Conservation (phyloP, 345 rosid genomes). For the Hibiscus trionum region DNA sequence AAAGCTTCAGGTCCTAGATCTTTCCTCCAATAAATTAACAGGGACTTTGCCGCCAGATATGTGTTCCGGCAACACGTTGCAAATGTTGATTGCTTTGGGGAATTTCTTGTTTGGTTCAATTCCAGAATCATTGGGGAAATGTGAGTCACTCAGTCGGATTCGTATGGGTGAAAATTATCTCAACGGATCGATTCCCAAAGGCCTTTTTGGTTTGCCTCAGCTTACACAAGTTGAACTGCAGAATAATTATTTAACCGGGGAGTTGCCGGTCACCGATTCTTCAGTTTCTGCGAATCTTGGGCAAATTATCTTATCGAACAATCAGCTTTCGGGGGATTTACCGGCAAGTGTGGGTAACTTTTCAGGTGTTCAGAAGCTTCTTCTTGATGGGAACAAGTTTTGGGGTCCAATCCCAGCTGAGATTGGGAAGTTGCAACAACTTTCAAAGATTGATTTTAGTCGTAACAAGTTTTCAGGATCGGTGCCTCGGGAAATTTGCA, state of each 20-base stretch:
- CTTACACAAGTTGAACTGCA: slow-evolving; percentile 78
- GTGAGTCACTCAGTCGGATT: slow-evolving; percentile 60
- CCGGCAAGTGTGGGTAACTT: slow-evolving; percentile 73
- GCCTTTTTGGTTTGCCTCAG: slow-evolving; percentile 61
- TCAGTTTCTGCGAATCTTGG: slow-evolving; percentile 48
- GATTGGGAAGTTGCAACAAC: slow-evolving; percentile 71
- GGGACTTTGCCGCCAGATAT: slow-evolving; percentile 61
- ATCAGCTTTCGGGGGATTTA: slow-evolving; percentile 62
- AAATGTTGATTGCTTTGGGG: slow-evolving; percentile 62
- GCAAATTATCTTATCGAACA: slow-evolving; percentile 72
- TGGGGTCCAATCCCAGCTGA: slow-evolving; percentile 65
- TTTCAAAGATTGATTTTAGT: slow-evolving; percentile 75
- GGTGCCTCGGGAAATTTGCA: slow-evolving; percentile 61
- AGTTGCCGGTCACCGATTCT: slow-evolving; percentile 44
- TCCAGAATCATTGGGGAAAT: slow-evolving; percentile 64
- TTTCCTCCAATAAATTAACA: slow-evolving; percentile 76
- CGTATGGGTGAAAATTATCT: slow-evolving; percentile 86
- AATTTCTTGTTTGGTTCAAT: slow-evolving; percentile 77
- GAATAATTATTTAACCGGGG: slow-evolving; percentile 56
- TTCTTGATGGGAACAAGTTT: slow-evolving; percentile 80
- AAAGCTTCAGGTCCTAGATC: slow-evolving; percentile 48
- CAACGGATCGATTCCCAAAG: slow-evolving; percentile 79
- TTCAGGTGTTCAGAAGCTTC: slow-evolving; percentile 73
- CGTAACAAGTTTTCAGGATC: slow-evolving; percentile 60
- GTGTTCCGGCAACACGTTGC: slow-evolving; percentile 60